Evolutionary conservation across 306 rosid genomes (phyloP), one percentile per base, ranked within the genome.

Genomic region (Geum urbanum): DNA sequence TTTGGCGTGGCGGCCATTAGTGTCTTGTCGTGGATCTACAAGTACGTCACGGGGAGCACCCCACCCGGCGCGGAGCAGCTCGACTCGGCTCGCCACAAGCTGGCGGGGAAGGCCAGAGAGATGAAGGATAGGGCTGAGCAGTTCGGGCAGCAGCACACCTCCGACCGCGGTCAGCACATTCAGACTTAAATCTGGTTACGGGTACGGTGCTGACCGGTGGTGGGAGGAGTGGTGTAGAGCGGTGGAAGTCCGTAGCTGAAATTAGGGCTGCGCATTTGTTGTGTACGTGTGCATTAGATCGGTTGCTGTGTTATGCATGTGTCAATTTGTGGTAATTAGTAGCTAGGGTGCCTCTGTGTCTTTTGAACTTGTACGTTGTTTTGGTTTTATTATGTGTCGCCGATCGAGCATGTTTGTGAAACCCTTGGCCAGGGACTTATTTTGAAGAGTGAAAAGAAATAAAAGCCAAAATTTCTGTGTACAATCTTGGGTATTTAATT

Each of bases 1-100:
- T 82, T 92, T 3, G 89, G 97, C 0, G 89, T 84, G 37, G 92
- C 91, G 0, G 91, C 94, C 14, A 18, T 88, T n/a, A 86, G 87
- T 0, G 91, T 88, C 18, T 66, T 86, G 43, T 74, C 94, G 2
- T 86, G 97, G 97, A 81, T 90, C 19, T 90, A 82, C 71, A 16
- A 80, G 80, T 90, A 86, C 63, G 67, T 88, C 4, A 83, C 91
- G 0, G 91, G 89, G 2, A 79, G 77, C 59, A 79, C 84, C 14
- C 86, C 90, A 0, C 74, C 79, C 0, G 96, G 86, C 0, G 79
- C 80, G 0, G 89, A 88, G 41, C 86, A 69, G 43, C 69, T 88
- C 63, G 91, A 86, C 45, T 76, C 72, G 0, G 91, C 91, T 2
- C 74, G 90, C 3, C 73, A 75, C 56, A 85, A 70, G 78, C 66